phyloP scores from a whole-genome alignment of 2,329 filamentous ascomycete genomes.

The Beauveria varroae region DNA sequence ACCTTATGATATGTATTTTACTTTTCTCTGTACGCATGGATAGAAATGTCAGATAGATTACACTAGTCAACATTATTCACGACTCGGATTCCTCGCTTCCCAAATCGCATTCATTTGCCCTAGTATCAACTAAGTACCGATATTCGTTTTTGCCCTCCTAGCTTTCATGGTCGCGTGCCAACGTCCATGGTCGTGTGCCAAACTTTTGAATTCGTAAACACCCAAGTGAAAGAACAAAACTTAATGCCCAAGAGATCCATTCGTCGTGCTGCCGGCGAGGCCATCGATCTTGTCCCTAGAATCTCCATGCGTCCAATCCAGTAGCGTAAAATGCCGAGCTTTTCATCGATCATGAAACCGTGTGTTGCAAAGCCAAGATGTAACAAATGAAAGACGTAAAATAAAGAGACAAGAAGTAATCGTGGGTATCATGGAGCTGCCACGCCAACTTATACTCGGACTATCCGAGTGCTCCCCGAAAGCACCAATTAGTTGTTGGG shows the following conservation, averaged over 20 bases:
- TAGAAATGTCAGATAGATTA: background rate
- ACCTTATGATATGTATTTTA: background rate
- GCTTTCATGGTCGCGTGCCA: conserved; percentile 1
- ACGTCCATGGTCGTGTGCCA: conserved; percentile 6
- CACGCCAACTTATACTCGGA: conserved; percentile 27
- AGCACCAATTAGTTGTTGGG: conserved; percentile 58
- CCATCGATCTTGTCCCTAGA: conserved; percentile 7
- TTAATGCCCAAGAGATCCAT: conserved; percentile 5
- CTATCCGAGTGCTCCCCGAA: conserved; percentile 16
- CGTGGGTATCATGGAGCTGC: conserved; percentile 37
- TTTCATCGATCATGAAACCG: conserved; percentile 8
- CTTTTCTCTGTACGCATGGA: background rate
- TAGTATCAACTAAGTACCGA: conserved; percentile 4
- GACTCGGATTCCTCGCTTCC: background rate
- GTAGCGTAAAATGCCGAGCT: conserved; percentile 7
- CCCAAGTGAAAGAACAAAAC: conserved; percentile 7
- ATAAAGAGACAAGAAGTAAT: conserved; percentile 21
- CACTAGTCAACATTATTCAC: background rate
- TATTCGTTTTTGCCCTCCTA: background rate
- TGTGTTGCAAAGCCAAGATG: conserved; percentile 5
- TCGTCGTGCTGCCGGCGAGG: conserved; percentile 3
- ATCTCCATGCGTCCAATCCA: background rate
- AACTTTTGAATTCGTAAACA: conserved; percentile 9
- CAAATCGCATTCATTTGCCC: conserved; percentile 5
- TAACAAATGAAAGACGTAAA: conserved; percentile 18